Evolutionary conservation across 805 yeast species (phyloP).

Genomic region (Ogataea pilisensis): DNA sequence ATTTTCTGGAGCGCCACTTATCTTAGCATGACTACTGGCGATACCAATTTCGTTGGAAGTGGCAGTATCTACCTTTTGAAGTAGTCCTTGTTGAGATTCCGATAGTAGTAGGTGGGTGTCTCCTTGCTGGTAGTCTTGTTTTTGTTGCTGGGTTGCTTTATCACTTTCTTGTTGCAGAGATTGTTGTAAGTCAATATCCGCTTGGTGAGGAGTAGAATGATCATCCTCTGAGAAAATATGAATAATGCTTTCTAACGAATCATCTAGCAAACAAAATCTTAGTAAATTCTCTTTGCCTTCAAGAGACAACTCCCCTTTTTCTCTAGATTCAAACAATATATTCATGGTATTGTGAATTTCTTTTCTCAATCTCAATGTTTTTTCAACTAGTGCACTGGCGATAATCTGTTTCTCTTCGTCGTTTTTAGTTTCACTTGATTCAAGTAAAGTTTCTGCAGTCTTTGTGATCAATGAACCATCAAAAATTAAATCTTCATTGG

Average conservation of each 20-base stretch:
- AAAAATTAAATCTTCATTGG: slow-evolving; percentile 53
- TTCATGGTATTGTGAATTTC: slow-evolving; percentile 52
- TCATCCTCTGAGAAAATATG: slow-evolving; percentile 36
- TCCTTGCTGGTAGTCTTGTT: background rate
- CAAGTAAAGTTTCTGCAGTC: slow-evolving; percentile 64
- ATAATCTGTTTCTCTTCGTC: slow-evolving; percentile 40
- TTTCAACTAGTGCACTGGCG: slow-evolving; percentile 46
- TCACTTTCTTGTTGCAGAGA: slow-evolving; percentile 3
- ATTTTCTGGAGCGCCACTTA: background rate
- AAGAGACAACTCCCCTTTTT: slow-evolving; percentile 41
- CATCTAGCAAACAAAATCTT: slow-evolving; percentile 51
- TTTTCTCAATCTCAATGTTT: slow-evolving; percentile 44
- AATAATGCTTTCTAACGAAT: slow-evolving; percentile 49
- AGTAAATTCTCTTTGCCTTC: slow-evolving; percentile 54
- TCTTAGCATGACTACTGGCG: background rate
- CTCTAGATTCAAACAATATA: slow-evolving; percentile 42
- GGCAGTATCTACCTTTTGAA: background rate
- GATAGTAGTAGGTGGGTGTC: too few relatives aligned
- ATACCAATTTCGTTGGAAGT: background rate
- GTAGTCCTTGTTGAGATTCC: background rate
- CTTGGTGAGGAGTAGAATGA: background rate
- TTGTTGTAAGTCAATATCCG: slow-evolving; percentile 1
- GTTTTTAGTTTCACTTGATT: slow-evolving; percentile 30
- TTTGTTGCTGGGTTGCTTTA: background rate
- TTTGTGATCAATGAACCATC: slow-evolving; percentile 74